Base-by-base conservation (phyloP, 176 grass and related monocot species). In the Hsuehochloa calcarea region DNA sequence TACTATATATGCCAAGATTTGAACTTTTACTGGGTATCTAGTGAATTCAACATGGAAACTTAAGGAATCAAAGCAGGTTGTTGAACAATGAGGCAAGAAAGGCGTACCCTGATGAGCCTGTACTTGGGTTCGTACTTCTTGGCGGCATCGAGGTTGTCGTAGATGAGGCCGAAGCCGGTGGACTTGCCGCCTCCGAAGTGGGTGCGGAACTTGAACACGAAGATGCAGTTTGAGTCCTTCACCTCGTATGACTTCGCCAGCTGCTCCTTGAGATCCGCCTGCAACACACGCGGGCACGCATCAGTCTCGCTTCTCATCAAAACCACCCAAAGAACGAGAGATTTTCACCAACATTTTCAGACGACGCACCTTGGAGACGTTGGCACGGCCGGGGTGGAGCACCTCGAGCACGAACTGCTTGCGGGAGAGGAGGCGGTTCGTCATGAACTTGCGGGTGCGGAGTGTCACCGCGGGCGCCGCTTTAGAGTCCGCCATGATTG, bases 331-430 rank as follows among this genome's bases (percentile, higher is more conserved):
- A 23, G 19, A 0, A 12, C 44, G 29, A 44, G 15, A 44, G 1
- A 8, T 7, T 34, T 80, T 35, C 8, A 50, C 17, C 10, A 0
- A 17, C 16, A 38, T 11, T 26, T 12, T 9, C 35, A 38, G 3
- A 29, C 8, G 1, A n/a, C 61, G 54, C 70, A 98, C 96, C 96
- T 98, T 98, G 45, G 96, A 98, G 40, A 98, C 93, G 83, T 98
- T 98, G 40, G 96, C 91, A 58, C 91, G 91, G 76, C 96, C 96
- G 3, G 96, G 93, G 68, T 95, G 96, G 87, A 98, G 90, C 47
- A 98, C 96, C 83, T 98, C 96, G 29, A 98, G 90, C 66, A 98
- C 89, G 89, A 98, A 98, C 87, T 98, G 93, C 85, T 93, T 98
- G 41, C 96, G 87, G 34, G 93, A 85, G 58, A 95, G 96, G 79